Conservation (phyloP, 139 green algal genomes). For the Chlorella vulgaris region DNA sequence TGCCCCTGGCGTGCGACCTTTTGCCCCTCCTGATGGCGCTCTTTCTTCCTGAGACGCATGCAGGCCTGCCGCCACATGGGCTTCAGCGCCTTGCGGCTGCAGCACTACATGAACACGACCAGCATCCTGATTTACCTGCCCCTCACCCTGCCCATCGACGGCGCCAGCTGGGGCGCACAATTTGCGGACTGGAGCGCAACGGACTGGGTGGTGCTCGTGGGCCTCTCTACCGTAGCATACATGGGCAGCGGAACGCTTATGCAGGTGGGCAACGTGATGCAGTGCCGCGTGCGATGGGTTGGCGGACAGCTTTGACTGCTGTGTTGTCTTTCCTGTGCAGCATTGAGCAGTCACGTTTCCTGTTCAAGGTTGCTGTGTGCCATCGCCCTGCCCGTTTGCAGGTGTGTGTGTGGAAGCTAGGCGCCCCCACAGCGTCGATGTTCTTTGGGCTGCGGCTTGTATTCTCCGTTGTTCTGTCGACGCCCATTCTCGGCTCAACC, state of each 20-base stretch:
- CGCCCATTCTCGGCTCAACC: constrained; percentile 1
- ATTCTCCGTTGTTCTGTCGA: constrained; percentile 1
- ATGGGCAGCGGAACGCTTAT: constrained; percentile 16
- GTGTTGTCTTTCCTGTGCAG: too few relatives aligned
- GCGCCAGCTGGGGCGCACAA: background rate
- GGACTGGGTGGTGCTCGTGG: constrained; percentile 14
- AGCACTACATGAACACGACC: constrained; percentile 20
- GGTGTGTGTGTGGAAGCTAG: constrained; percentile 14
- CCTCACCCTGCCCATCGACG: constrained; percentile 17
- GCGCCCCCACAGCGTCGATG: background rate
- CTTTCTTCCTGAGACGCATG: too few relatives aligned
- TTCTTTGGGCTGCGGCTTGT: constrained; percentile 25
- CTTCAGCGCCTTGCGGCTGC: constrained; percentile 1
- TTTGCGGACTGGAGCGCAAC: background rate
- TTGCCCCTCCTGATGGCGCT: too few relatives aligned
- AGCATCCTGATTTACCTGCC: constrained; percentile 6
- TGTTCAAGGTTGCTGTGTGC: background rate
- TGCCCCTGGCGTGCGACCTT: background rate
- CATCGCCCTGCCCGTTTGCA: background rate
- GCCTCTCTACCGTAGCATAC: background rate
- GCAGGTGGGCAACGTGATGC: background rate
- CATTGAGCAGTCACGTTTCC: too few relatives aligned
- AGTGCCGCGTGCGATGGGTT: background rate
- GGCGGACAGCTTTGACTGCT: too few relatives aligned
- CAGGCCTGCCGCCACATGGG: background rate